Conservation (phyloP, 305 asterid species). For the Solanum hybrid region DNA sequence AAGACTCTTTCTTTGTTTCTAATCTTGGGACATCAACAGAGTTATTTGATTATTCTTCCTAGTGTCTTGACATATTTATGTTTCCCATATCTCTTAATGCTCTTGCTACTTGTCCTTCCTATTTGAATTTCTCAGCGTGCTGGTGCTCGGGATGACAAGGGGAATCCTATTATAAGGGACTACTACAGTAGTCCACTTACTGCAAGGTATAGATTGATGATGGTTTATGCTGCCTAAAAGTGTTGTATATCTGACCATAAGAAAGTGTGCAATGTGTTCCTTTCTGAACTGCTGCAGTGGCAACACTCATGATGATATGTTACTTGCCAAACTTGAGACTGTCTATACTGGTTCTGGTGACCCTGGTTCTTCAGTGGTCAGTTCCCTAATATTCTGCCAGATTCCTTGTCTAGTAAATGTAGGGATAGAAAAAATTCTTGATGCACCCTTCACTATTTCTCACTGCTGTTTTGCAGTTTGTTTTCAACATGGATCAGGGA, state of each 20-base stretch:
- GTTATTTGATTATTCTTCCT: background rate
- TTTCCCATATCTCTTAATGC: background rate
- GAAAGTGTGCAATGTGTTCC: background rate
- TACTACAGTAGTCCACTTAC: conserved; percentile 90
- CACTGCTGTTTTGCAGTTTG: conserved; percentile 46
- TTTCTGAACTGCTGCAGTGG: no score
- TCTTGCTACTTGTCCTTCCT: background rate
- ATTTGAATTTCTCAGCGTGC: conserved; percentile 47
- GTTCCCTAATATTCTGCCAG: no score
- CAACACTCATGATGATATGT: no score
- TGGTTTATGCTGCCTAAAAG: conserved; percentile 1
- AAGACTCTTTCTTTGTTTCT: background rate
- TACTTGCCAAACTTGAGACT: no score
- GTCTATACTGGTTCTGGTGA: no score
- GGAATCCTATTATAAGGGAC: conserved; percentile 78
- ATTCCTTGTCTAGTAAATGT: no score
- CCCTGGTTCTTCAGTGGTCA: no score
- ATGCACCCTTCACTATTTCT: background rate
- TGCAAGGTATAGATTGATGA: conserved; percentile 52
- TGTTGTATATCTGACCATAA: conserved; percentile 3
- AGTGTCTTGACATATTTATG: background rate
- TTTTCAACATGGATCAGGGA: conserved; percentile 89
- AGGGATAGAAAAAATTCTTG: no score
- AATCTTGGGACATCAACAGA: background rate
- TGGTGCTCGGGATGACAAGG: conserved; percentile 82